Conservation (phyloP, 2,329 filamentous ascomycete genomes). For the Verticillium alfalfae region DNA sequence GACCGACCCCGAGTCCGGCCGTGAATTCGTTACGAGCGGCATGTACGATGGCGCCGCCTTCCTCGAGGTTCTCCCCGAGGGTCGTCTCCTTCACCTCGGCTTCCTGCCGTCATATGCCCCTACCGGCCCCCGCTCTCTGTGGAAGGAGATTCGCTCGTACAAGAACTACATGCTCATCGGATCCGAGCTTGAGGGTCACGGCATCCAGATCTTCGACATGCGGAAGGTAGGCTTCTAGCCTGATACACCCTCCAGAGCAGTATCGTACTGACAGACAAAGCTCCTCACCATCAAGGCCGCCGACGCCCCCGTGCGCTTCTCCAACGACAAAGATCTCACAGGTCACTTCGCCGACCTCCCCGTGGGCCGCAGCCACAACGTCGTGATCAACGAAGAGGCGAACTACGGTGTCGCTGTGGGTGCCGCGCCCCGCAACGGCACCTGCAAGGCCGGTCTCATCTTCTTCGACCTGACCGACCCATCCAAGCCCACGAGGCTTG, state of each 20-base stretch:
- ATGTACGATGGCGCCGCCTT: slow-evolving; percentile 33
- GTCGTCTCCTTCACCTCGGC: slow-evolving; percentile 34
- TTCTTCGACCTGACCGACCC: slow-evolving; percentile 17
- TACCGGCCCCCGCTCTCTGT: neutral
- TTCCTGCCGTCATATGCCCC: slow-evolving; percentile 17
- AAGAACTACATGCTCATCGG: slow-evolving; percentile 24
- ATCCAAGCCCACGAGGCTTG: slow-evolving; percentile 39
- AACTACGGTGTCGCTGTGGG: slow-evolving; percentile 35
- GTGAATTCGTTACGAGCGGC: slow-evolving; percentile 27
- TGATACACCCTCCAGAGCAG: slow-evolving; percentile 3
- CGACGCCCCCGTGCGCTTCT: slow-evolving; percentile 20
- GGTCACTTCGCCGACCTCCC: slow-evolving; percentile 21
- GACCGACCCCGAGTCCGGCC: slow-evolving; percentile 29
- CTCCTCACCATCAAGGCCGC: slow-evolving; percentile 34
- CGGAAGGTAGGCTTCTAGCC: slow-evolving; percentile 33
- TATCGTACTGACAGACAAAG: slow-evolving; percentile 1
- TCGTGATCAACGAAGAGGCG: slow-evolving; percentile 39
- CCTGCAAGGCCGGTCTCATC: slow-evolving; percentile 40
- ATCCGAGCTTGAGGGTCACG: slow-evolving; percentile 36
- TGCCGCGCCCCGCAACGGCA: slow-evolving; percentile 14
- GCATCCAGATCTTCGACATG: slow-evolving; percentile 57
- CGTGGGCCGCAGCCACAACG: slow-evolving; percentile 37
- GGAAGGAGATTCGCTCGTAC: slow-evolving; percentile 14
- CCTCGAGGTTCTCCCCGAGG: slow-evolving; percentile 31
- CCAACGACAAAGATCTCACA: slow-evolving; percentile 19